phyloP scores from a whole-genome alignment of 352 stramenopile genomes.

The Globisporangium parvum region DNA sequence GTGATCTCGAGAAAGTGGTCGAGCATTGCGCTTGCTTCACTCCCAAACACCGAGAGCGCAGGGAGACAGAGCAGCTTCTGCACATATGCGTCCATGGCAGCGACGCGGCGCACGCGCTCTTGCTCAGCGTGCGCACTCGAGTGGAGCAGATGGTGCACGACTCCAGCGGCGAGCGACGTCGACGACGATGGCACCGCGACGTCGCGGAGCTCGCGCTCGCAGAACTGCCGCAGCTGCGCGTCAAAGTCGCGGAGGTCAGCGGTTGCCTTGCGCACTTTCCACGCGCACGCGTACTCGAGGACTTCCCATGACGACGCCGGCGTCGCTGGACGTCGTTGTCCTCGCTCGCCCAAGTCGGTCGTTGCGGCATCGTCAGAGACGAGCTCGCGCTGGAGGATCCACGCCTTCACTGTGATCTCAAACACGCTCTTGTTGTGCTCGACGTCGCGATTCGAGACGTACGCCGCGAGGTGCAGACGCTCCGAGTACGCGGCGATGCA shows the following conservation, averaged over 20 bases:
- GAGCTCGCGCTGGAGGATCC: constrained; percentile 57
- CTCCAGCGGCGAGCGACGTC: constrained; percentile 6
- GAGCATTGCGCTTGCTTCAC: constrained; percentile 48
- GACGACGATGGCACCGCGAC: constrained; percentile 33
- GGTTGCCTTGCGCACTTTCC: constrained; percentile 39
- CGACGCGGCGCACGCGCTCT: constrained; percentile 34
- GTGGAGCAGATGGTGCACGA: constrained; percentile 24
- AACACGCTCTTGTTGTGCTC: constrained; percentile 31
- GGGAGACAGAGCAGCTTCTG: constrained; percentile 43
- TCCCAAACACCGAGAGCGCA: constrained; percentile 49
- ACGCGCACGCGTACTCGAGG: constrained; percentile 58
- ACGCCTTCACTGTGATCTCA: constrained; percentile 47
- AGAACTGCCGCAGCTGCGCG: constrained; percentile 37
- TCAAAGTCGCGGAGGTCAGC: constrained; percentile 49
- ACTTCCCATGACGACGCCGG: constrained; percentile 38
- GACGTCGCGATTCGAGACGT: constrained; percentile 23
- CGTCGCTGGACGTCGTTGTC: constrained; percentile 3
- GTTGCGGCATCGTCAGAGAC: constrained; percentile 1
- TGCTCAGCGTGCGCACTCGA: constrained; percentile 15
- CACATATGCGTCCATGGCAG: constrained; percentile 39
- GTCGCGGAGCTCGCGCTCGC: constrained; percentile 37
- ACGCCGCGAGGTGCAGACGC: constrained; percentile 41
- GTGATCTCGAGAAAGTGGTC: constrained; percentile 67
- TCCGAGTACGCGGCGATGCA: constrained; percentile 41
- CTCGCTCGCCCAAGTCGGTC: constrained; percentile 3